Evolutionary conservation across 306 rosid genomes (phyloP).

Genomic region (Dryas alaskensis): DNA sequence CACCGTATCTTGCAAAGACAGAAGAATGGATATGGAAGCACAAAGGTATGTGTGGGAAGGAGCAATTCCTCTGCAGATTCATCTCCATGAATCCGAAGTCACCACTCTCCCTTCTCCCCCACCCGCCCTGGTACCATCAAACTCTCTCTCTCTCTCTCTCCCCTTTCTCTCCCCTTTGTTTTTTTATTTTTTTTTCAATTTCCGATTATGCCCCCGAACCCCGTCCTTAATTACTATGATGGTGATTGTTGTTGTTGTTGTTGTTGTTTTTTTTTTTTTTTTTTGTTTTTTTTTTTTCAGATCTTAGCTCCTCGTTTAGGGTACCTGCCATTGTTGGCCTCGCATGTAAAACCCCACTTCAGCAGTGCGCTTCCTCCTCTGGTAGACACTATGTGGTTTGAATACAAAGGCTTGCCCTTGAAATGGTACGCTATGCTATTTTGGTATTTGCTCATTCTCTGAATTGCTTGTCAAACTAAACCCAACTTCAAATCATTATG

Average conservation of each 20-base stretch:
- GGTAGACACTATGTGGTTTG: conserved; percentile 86
- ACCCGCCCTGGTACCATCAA: conserved; percentile 57
- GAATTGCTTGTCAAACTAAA: neutral
- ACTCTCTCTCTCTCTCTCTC: neutral
- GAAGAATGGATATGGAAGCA: conserved; percentile 47
- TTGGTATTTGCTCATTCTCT: neutral
- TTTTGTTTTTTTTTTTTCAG: conserved; percentile 34
- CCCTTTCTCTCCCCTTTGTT: too few relatives aligned
- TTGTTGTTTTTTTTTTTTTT: neutral
- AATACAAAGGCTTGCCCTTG: conserved; percentile 82
- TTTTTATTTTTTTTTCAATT: neutral
- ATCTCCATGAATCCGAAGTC: conserved; percentile 89
- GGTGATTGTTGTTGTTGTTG: neutral
- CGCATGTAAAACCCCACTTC: conserved; percentile 76
- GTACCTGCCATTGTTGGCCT: conserved; percentile 75
- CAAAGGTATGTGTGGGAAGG: conserved; percentile 76
- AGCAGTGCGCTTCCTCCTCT: conserved; percentile 81
- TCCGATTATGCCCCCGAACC: neutral
- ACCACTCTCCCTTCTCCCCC: conserved; percentile 85
- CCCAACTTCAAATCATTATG: neutral
- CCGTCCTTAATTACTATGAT: neutral
- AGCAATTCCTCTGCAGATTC: conserved; percentile 78
- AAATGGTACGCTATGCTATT: conserved; percentile 55
- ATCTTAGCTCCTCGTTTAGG: conserved; percentile 91
- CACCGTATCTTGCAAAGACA: neutral